Percentiles rank a stretch among this genome's conserved stretches.
Evolutionary conservation across 176 grass and related monocot species (phyloP).

Genomic region (Saccharum spontaneum): DNA sequence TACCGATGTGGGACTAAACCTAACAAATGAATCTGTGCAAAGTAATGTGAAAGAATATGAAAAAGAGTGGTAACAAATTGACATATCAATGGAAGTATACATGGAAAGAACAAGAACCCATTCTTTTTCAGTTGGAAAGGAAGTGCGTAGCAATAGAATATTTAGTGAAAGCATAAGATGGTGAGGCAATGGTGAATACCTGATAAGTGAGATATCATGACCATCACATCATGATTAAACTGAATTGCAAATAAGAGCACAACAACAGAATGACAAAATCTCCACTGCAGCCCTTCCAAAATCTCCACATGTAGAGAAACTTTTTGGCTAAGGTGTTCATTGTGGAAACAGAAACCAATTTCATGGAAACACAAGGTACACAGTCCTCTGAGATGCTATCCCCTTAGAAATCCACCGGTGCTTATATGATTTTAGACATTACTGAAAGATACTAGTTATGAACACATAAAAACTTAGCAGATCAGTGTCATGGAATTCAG

Average conservation of each 20-base stretch:
- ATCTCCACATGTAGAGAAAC: background rate
- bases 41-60: slow-evolving; percentile 30
- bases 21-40: slow-evolving; percentile 32
- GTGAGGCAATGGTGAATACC: background rate
- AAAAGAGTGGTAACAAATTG: slow-evolving; percentile 1
- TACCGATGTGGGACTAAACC: too few species aligned
- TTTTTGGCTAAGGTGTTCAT: background rate
- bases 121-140: slow-evolving; percentile 25
- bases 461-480: background rate
- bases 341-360: slow-evolving; percentile 5
- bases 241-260: background rate
- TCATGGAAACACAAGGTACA: background rate
- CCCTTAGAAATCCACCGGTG: background rate
- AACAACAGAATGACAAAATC: background rate
- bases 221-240: background rate
- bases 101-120: slow-evolving; percentile 24
- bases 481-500: background rate
- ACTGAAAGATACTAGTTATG: background rate
- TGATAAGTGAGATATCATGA: slow-evolving; percentile 6
- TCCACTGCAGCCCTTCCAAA: background rate
- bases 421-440: slow-evolving; percentile 1
- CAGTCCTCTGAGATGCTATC: background rate
- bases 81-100: background rate
- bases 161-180: slow-evolving; percentile 28
- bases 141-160: slow-evolving; percentile 28